These are phyloP conservation scores for Fusarium sp. DNA, from an alignment of 2,329 filamentous ascomycete genomes.

Conservation along the genomic window DNA sequence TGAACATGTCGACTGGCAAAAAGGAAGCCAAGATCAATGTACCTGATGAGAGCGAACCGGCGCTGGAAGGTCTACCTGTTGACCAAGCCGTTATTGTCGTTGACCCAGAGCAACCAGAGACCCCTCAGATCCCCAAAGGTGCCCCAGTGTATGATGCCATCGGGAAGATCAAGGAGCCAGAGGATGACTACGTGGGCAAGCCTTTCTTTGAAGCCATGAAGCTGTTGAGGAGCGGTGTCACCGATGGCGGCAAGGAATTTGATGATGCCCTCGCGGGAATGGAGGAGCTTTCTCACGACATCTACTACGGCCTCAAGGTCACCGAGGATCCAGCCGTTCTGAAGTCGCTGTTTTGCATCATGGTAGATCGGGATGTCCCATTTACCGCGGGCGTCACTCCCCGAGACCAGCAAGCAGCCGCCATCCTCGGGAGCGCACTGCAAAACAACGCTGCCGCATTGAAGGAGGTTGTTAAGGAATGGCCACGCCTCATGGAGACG, in stretches of 20 bases:
- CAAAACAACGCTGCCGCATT: constrained; percentile 76
- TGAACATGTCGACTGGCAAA: constrained; percentile 72
- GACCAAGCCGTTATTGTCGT: constrained; percentile 67
- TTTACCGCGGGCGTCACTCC: constrained; percentile 45
- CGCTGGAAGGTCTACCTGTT: constrained; percentile 63
- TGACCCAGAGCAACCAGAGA: constrained; percentile 56
- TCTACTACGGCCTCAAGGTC: constrained; percentile 76
- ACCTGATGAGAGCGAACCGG: constrained; percentile 61
- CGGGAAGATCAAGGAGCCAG: constrained; percentile 68
- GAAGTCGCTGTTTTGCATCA: constrained; percentile 68
- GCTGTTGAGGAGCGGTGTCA: constrained; percentile 60
- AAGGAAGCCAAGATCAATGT: constrained; percentile 76
- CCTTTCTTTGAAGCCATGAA: constrained; percentile 58
- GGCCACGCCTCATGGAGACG: constrained; percentile 56
- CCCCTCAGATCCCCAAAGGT: constrained; percentile 56
- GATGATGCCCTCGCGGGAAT: constrained; percentile 67
- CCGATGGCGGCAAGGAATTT: constrained; percentile 50
- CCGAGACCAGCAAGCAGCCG: constrained; percentile 65
- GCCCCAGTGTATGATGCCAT: constrained; percentile 69
- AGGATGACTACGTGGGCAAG: constrained; percentile 49
- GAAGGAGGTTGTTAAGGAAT: constrained; percentile 61
- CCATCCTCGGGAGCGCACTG: constrained; percentile 67
- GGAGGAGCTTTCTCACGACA: constrained; percentile 74
- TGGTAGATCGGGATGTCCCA: constrained; percentile 50
- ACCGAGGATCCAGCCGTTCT: constrained; percentile 66